phyloP scores from a whole-genome alignment of 192 early-diverging fungal species.

The Coemansia reversa region DNA sequence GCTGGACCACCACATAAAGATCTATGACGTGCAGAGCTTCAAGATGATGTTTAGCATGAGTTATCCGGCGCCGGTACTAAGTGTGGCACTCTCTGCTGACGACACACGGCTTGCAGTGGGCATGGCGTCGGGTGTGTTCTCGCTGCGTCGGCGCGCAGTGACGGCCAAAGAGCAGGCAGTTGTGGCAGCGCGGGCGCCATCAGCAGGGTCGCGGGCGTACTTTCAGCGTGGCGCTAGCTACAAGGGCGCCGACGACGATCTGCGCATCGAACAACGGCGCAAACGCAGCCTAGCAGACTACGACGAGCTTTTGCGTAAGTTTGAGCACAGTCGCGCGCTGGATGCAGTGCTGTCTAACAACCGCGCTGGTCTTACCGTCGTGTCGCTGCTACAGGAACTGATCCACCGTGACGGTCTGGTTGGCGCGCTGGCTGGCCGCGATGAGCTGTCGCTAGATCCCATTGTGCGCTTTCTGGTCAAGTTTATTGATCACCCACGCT shows the following conservation, averaged over 20 bases:
- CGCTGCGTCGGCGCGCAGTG: conserved; percentile 79
- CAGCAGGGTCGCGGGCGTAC: conserved; percentile 67
- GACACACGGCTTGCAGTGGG: conserved; percentile 88
- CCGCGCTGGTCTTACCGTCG: conserved; percentile 61
- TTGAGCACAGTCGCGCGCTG: conserved; percentile 87
- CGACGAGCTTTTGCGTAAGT: conserved; percentile 79
- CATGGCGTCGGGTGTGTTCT: conserved; percentile 86
- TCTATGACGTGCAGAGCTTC: conserved; percentile 85
- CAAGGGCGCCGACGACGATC: conserved; percentile 64
- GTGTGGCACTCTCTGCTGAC: conserved; percentile 87
- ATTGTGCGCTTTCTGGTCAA: conserved; percentile 78
- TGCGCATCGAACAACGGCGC: conserved; percentile 70
- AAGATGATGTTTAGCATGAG: conserved; percentile 83
- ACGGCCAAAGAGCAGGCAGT: conserved; percentile 67
- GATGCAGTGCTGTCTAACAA: conserved; percentile 76
- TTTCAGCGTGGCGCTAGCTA: conserved; percentile 65
- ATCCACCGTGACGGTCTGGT: conserved; percentile 80
- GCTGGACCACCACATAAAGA: conserved; percentile 95
- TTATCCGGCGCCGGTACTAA: conserved; percentile 88
- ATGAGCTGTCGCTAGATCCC: conserved; percentile 84
- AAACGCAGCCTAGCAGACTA: conserved; percentile 68
- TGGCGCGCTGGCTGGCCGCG: conserved; percentile 78
- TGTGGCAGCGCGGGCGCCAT: conserved; percentile 33
- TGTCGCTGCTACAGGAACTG: conserved; percentile 86
- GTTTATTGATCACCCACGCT: conserved; percentile 79